Conservation (phyloP, 441 rosid species). For the Euphorbia corollata region DNA sequence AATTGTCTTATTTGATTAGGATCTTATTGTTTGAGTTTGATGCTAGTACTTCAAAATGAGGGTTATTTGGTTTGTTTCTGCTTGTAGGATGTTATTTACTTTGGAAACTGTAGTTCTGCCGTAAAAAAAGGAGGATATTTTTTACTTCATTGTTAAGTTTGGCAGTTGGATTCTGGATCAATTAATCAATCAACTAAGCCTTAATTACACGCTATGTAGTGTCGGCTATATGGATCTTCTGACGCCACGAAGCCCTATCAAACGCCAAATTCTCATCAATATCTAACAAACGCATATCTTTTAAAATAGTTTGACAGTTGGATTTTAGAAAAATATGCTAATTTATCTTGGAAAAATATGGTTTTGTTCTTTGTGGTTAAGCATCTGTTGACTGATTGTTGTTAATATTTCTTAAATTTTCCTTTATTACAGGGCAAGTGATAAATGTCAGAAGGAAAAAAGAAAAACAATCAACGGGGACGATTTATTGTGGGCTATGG, state of each 20-base stretch:
- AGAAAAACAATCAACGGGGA: constrained; percentile 81
- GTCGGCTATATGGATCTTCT: no score
- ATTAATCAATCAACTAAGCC: no score
- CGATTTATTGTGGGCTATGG: constrained; percentile 86
- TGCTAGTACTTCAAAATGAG: no score
- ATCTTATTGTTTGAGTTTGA: no score
- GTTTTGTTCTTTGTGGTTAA: background rate
- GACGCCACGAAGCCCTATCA: no score
- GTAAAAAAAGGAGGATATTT: background rate
- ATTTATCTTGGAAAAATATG: constrained; percentile 6
- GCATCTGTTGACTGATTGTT: constrained; percentile 3
- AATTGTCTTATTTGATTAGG: background rate
- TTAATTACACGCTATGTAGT: no score
- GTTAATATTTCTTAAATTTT: background rate
- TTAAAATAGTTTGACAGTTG: background rate
- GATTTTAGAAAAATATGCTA: background rate
- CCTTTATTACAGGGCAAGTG: constrained; percentile 51
- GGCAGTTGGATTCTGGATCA: background rate
- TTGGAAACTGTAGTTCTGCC: background rate
- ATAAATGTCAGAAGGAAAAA: constrained; percentile 76
- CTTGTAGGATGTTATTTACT: background rate
- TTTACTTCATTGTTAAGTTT: background rate
- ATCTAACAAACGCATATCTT: no score
- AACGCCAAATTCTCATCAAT: no score
- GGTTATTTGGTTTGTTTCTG: background rate